Base-by-base conservation (phyloP, 768 basidiomycete species). In the Boletus edulis region DNA sequence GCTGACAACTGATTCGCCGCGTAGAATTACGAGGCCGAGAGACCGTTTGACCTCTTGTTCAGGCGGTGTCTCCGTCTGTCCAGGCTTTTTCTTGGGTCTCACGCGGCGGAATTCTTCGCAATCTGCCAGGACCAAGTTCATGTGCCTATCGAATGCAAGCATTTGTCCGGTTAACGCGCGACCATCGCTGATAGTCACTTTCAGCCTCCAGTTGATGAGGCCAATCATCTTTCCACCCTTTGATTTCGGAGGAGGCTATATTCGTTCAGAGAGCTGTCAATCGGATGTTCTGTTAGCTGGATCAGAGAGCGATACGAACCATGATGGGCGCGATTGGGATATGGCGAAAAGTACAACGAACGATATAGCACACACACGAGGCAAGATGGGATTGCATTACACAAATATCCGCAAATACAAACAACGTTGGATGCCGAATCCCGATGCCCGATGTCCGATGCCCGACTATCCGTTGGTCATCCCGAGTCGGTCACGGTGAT, bases 101-200 rank as follows among this genome's bases (percentile, higher is more conserved):
- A 98, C 86, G 60, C 90, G 85, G 65, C 97, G 78, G 70, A 98
- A 99, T 74, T 99, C 97, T 73, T 99, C 97, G 68, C 95, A 98
- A 64, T 98, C 97, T 15, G 96, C 94, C 51, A 99, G 77, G 43
- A 99, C 97, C 63, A 99, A 80, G 76, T 99, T 99, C 97, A 98
- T 99, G 75, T 99, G 97, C 67, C 91, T 88, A 78, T 99, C 97
- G 72, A 98, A 99, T 49, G 97, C 97, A 72, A 99, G 89, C 92
- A 98, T 97, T 77, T 98, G 97, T 40, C 97, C 97, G 44, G 91
- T 93, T 65, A 98, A 78, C 53, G 90, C 84, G 72, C 97, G 91
- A 56, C 94, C 94, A 74, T 99, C 97, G 86, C 88, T 97, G 75
- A 98, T 87, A 55, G 94, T 97, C 55, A 98, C 87, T 76, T 91